Base-by-base conservation (phyloP, 2,329 filamentous ascomycete species). In the Fusarium acutatum region DNA sequence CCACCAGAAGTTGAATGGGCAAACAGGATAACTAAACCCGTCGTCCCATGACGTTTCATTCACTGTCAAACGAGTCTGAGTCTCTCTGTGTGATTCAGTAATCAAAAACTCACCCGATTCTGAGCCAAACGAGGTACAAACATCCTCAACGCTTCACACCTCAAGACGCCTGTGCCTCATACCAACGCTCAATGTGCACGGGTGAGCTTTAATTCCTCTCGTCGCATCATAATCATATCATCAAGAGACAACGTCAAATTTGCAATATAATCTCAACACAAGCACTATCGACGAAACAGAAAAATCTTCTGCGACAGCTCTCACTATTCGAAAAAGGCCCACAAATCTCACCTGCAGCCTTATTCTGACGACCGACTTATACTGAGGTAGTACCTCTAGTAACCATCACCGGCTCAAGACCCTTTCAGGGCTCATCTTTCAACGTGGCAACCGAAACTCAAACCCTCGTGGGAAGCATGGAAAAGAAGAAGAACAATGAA, bases 401-500 rank as follows among this genome's bases (percentile, higher is more conserved):
- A 32, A n/a, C 26, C 14, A 24, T 50, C 26, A 24, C 46, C 38
- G 38, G 38, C 32, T 47, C 41, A 54, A 17, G 17, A 32, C 22
- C 37, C 43, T 28, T 28, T 18, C 46, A 28, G 34, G 35, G 20
- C 34, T 46, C 56, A n/a, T 24, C 22, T 30, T n/a, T 38, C 24
- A 69, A 24, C 35, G 46, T 30, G 59, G 34, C 38, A 50, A 18
- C 34, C 43, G 26, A 52, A 66, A 17, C 46, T 26, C 17, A 40
- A 30, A 26, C 18, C 28, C 47, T 35, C n/a, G 60, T 63, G 61
- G 57, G 67, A 57, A 52, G 57, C 62, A 75, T 57, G 74, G 67
- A 71, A 50, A 63, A 62, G 58, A 78, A 65, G 54, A 78, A 64
- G 52, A 78, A 75, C 37, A 78, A 78, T 59, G 77, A 78, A 41